Conservation (phyloP, 805 yeast genomes). For the Peterozyma toletana region DNA sequence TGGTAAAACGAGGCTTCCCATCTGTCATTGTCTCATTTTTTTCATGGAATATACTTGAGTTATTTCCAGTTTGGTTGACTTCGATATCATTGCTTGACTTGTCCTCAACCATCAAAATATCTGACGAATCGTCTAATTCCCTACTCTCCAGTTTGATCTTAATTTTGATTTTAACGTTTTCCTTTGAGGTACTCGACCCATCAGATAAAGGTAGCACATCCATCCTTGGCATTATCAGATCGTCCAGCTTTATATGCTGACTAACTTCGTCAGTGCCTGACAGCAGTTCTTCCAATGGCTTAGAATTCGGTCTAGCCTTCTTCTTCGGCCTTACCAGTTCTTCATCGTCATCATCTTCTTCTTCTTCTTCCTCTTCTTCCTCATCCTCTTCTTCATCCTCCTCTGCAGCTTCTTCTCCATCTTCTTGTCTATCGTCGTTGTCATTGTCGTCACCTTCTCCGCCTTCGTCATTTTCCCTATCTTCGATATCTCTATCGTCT, state of each 20-base stretch:
- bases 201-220: no score
- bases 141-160: no score
- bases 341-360: conserved; percentile 11
- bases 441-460: background rate
- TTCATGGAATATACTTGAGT: conserved; percentile 7
- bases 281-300: no score
- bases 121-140: no score
- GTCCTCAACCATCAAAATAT: no score
- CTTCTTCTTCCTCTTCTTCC: conserved; percentile 7
- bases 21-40: conserved; percentile 8
- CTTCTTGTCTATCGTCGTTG: background rate
- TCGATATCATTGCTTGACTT: no score
- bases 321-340: conserved; percentile 12
- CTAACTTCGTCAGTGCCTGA: background rate
- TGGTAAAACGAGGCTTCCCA: no score
- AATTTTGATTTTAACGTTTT: no score
- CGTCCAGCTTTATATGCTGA: no score
- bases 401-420: conserved; percentile 9
- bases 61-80: no score
- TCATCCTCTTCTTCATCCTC: conserved; percentile 4
- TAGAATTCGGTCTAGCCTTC: conserved; percentile 6
- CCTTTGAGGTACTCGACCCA: no score
- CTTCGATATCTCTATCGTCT: background rate
- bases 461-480: background rate
- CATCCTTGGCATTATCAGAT: no score